Evolutionary conservation across 2,329 filamentous ascomycete genomes (phyloP), one percentile per base, ranked within the genome.

Genomic region (Aspergillus udagawae): DNA sequence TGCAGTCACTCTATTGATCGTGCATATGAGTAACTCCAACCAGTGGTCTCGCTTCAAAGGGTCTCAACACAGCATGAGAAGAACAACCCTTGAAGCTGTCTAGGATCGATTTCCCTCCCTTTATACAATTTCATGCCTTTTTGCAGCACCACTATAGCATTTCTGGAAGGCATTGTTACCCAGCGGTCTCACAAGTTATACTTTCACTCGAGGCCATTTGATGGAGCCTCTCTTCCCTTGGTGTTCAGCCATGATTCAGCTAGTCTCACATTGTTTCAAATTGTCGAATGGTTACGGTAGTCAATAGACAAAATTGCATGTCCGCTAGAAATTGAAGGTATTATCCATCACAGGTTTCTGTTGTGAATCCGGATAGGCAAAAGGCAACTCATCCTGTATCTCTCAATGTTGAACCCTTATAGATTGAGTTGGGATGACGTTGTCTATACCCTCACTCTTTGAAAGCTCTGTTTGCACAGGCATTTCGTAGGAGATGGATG

Each of bases 51-150:
- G 60, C 83, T 95, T 75, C 90, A 95, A 81, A 89, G 91, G 77
- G 90, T 94, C 65, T 93, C 91, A 55, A 94, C 89, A 60, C 90
- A 94, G 79, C 91, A 96, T 82, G 91, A 95, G 82, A 93, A 92
- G 83, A 89, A 44, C 29, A 89, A 44, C 29, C 60, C 62, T 14
- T 38, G 58, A 48, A 49, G 42, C 8, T 48, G 53, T 17, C 49
- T 47, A 23, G 56, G 20, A 12, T 47, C 44, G 12, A 9, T 25
- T 21, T 17, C 9, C 14, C 20, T 47, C 10, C 6, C 9, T n/a
- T 4, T 17, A 7, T 38, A 38, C 32, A 17, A 38, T 44, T 20
- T n/a, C 50, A 20, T 25, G 28, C 8, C 32, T 10, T 7, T 17
- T 10, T 41, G 29, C 38, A 7, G 21, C 41, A 5, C 21, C 20